These are phyloP conservation scores for Prosopis cineraria DNA, from an alignment of 306 rosid genomes.

Conservation along the genomic window DNA sequence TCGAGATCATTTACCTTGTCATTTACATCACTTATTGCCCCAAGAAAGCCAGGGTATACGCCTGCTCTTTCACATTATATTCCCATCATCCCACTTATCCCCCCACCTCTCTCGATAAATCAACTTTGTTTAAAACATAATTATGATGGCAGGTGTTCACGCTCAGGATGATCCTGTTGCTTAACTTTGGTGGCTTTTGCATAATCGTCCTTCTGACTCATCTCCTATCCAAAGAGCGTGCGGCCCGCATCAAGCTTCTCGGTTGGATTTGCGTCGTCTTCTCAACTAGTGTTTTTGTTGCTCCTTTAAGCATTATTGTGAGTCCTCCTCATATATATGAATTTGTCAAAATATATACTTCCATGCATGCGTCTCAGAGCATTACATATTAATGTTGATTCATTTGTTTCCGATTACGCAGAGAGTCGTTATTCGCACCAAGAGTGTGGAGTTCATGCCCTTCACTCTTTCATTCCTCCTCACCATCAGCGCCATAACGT, in stretches of 20 bases:
- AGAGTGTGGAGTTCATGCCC: conserved; percentile 98
- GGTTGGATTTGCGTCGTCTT: conserved; percentile 89
- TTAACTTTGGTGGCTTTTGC: conserved; percentile 76
- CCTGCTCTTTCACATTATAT: no score
- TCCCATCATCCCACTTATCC: no score
- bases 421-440: conserved; percentile 88
- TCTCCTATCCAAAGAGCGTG: conserved; percentile 59
- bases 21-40: conserved; percentile 70
- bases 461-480: conserved; percentile 75
- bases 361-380: no score
- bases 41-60: conserved; percentile 73
- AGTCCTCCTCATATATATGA: background rate
- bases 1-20: conserved; percentile 78
- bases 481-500: conserved; percentile 77
- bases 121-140: no score
- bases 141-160: conserved; percentile 72
- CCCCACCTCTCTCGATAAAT: no score
- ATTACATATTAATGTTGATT: background rate
- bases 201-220: conserved; percentile 65
- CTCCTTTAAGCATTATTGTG: conserved; percentile 87
- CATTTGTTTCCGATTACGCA: background rate
- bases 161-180: conserved; percentile 61
- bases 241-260: conserved; percentile 58
- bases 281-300: conserved; percentile 80
- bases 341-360: no score